Percentiles rank a stretch among this genome's conserved stretches.
phyloP scores from a whole-genome alignment of 176 grass and related monocot species.

The Miscanthus lutarioriparius region DNA sequence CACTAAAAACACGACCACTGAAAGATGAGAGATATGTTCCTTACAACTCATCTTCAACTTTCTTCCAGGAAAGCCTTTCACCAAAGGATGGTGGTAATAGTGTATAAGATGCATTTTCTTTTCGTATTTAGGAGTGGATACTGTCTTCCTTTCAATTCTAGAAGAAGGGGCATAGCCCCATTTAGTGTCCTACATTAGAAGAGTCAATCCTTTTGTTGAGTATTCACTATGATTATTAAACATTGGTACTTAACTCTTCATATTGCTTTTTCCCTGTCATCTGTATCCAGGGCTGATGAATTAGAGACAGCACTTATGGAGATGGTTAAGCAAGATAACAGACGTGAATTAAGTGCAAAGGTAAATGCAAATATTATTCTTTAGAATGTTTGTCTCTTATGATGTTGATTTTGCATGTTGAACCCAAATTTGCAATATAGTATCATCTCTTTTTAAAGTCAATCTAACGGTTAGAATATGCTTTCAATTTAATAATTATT shows the following conservation, averaged over 20 bases:
- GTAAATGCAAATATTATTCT: slow-evolving; percentile 37
- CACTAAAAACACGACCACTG: background rate
- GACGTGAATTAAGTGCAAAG: slow-evolving; percentile 87
- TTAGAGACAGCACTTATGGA: slow-evolving; percentile 97
- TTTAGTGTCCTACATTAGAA: background rate
- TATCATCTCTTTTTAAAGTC: background rate
- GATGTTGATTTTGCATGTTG: slow-evolving; percentile 22
- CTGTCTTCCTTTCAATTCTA: background rate
- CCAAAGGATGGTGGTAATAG: background rate
- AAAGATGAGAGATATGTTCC: background rate
- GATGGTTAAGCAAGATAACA: slow-evolving; percentile 98
- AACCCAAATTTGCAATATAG: background rate
- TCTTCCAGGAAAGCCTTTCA: background rate
- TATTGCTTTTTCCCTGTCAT: slow-evolving; percentile 23
- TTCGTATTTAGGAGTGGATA: background rate
- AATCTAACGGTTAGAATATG: slow-evolving; percentile 8
- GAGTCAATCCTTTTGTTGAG: background rate
- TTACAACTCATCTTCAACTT: slow-evolving; percentile 7
- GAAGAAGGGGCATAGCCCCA: background rate
- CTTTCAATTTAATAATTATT: background rate
- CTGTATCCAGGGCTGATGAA: slow-evolving; percentile 80
- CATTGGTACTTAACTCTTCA: background rate
- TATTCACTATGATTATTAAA: background rate
- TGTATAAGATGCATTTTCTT: background rate
- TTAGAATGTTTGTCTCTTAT: background rate